A percentile compares a stretch with the other conserved stretches of the same genome.
Conservation (phyloP, 441 rosid species). For the Jatropha multifida region DNA sequence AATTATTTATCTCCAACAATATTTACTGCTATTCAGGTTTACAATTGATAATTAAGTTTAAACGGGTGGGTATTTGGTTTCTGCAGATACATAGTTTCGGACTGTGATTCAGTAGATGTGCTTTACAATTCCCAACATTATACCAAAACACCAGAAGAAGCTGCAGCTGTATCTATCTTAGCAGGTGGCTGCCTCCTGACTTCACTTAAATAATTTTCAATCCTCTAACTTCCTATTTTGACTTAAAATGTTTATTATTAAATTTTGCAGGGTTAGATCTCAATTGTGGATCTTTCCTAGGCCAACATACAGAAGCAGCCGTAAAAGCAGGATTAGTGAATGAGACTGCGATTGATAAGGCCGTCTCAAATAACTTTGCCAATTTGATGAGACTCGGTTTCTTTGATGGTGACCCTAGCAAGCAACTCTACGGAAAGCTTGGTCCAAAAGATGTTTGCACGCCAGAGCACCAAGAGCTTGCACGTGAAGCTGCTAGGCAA, state of each 20-base stretch:
- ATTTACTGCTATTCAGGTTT: background rate
- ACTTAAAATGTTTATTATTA: background rate
- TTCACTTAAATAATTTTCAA: background rate
- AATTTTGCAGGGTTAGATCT: slow-evolving; percentile 59
- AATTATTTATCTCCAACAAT: background rate
- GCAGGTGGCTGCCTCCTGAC: slow-evolving; percentile 42
- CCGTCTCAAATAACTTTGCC: slow-evolving; percentile 72
- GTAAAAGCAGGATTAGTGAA: slow-evolving; percentile 57
- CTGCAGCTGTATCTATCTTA: slow-evolving; percentile 64
- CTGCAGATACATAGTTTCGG: slow-evolving; percentile 78
- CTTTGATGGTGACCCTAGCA: slow-evolving; percentile 82
- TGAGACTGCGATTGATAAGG: slow-evolving; percentile 51
- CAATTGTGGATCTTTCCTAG: slow-evolving; percentile 69
- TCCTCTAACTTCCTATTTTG: no score
- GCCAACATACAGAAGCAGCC: slow-evolving; percentile 69
- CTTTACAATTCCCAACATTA: slow-evolving; percentile 62
- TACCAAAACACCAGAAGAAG: slow-evolving; percentile 80
- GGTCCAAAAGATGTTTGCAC: slow-evolving; percentile 93
- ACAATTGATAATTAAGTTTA: background rate
- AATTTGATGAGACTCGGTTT: slow-evolving; percentile 84
- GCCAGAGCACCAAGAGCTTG: slow-evolving; percentile 59
- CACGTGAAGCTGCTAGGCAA: slow-evolving; percentile 82
- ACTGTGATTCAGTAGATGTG: slow-evolving; percentile 76
- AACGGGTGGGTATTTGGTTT: background rate
- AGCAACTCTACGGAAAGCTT: slow-evolving; percentile 62